A percentile compares a stretch with the other conserved stretches of the same genome.
phyloP scores from a whole-genome alignment of 1,284 basidiomycete species.

The Fomitopsis schrenkii region DNA sequence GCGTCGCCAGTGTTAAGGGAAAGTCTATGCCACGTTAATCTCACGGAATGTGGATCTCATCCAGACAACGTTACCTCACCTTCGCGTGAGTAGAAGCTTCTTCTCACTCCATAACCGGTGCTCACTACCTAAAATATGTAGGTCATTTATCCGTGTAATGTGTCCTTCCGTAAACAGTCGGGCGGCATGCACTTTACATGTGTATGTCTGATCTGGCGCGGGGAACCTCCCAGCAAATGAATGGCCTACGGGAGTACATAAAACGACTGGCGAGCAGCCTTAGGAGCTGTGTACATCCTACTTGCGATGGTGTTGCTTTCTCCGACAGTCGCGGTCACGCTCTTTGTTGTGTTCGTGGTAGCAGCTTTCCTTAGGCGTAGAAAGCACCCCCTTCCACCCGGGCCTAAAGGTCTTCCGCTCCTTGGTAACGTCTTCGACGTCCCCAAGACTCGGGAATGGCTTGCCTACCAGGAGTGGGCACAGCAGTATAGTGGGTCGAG shows the following conservation, averaged over 20 bases:
- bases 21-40: conserved; percentile 17
- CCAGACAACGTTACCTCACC: not conserved
- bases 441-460: conserved; percentile 22
- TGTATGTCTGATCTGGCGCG: not conserved
- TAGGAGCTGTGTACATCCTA: not conserved
- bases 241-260: not conserved
- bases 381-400: conserved; percentile 21
- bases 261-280: not conserved
- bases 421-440: conserved; percentile 26
- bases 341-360: conserved; percentile 10
- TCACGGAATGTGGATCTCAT: conserved; percentile 4
- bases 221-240: not conserved
- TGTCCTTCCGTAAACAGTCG: not conserved
- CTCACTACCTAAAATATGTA: not conserved
- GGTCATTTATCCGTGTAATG: not conserved
- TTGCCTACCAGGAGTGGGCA: conserved; percentile 20
- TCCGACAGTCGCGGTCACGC: conserved; percentile 3
- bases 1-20: not conserved
- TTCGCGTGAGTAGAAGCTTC: conserved; percentile 1
- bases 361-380: conserved; percentile 4
- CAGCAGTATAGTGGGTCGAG: conserved; percentile 12
- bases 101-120: not conserved
- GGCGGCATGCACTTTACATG: not conserved
- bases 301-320: conserved; percentile 5
- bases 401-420: conserved; percentile 23